Evolutionary conservation across 139 green algal species (phyloP).

Genomic region (Chlorella sp.): DNA sequence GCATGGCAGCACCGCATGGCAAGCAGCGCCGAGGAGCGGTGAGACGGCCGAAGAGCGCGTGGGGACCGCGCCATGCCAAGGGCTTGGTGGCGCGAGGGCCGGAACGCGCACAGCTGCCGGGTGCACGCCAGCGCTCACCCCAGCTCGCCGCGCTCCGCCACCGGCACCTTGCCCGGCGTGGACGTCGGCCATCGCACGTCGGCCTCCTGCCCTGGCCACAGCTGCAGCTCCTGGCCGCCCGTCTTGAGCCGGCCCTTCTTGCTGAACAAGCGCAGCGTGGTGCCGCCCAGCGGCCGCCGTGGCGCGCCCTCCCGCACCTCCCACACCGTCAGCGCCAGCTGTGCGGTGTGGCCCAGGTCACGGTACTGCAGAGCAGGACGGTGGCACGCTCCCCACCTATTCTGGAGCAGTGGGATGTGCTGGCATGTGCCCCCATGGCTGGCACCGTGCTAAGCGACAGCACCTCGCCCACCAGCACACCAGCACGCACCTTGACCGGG

Average conservation of each 20-base stretch:
- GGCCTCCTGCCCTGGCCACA: slow-evolving; percentile 59
- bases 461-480: no score
- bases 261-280: slow-evolving; percentile 83
- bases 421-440: no score
- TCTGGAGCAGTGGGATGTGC: no score
- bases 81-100: no score
- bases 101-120: no score
- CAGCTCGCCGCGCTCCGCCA: slow-evolving; percentile 55
- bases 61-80: no score
- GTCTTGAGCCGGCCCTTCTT: slow-evolving; percentile 86
- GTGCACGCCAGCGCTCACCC: no score
- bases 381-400: no score
- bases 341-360: slow-evolving; percentile 74
- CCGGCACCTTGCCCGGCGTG: slow-evolving; percentile 80
- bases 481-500: slow-evolving; percentile 73
- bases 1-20: neutral
- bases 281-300: slow-evolving; percentile 55
- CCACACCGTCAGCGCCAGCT: slow-evolving; percentile 77
- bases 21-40: neutral
- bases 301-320: slow-evolving; percentile 40
- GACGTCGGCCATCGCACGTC: slow-evolving; percentile 50
- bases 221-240: slow-evolving; percentile 63
- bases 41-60: no score
- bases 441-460: no score
- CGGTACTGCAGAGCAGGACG: slow-evolving; percentile 75